Evolutionary conservation across 2,329 filamentous ascomycete species (phyloP).

Genomic region (Fusarium oligoseptatum): DNA sequence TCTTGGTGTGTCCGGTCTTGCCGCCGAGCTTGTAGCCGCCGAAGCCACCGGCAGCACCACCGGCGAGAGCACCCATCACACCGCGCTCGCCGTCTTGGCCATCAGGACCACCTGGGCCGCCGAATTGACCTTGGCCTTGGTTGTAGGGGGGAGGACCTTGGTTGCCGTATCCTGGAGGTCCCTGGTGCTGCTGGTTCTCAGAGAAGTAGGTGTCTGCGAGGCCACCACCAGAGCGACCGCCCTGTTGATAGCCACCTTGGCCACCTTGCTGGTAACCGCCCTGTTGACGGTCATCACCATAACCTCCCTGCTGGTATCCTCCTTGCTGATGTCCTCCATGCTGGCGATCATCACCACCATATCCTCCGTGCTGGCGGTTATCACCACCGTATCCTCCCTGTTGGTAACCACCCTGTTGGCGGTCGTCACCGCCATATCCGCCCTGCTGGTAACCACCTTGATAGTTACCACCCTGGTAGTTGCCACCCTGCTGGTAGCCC

Average conservation of each 20-base stretch:
- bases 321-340: neutral
- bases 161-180: neutral
- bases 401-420: neutral
- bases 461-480: neutral
- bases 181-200: neutral
- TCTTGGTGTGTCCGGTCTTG: conserved; percentile 47
- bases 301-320: neutral
- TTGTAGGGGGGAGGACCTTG: neutral
- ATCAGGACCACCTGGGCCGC: conserved; percentile 22
- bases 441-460: neutral
- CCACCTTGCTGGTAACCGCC: conserved; percentile 1
- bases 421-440: neutral
- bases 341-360: neutral
- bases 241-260: neutral
- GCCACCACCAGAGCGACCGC: neutral
- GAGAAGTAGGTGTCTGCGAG: conserved; percentile 2
- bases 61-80: conserved; percentile 56
- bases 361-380: neutral
- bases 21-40: conserved; percentile 57
- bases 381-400: neutral
- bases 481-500: neutral
- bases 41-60: conserved; percentile 56
- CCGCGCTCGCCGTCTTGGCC: conserved; percentile 57
- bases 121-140: neutral
- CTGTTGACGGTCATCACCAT: neutral